Percentiles rank a stretch among this genome's conserved stretches.
Conservation (phyloP, 2,329 filamentous ascomycete species). For the Tympanopsis confertula region DNA sequence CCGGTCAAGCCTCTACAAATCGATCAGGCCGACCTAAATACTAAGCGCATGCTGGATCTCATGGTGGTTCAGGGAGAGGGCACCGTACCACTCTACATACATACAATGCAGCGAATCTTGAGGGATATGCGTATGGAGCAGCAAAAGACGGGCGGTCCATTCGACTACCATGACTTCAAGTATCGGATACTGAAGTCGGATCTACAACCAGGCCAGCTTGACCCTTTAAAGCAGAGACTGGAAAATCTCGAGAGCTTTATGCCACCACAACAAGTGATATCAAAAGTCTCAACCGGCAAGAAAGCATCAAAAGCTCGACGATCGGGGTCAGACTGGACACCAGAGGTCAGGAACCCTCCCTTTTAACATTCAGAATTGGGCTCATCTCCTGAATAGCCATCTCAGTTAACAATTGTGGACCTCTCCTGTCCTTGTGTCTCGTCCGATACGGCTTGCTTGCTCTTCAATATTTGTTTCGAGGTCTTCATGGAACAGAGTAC, state of each 20-base stretch:
- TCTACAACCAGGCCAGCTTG: constrained; percentile 22
- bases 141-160: constrained; percentile 14
- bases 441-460: constrained; percentile 34
- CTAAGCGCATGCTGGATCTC: constrained; percentile 34
- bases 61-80: constrained; percentile 32
- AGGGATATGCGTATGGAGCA: constrained; percentile 32
- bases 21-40: constrained; percentile 29
- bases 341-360: no score
- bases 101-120: constrained; percentile 26
- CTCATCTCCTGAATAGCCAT: no score
- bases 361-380: constrained; percentile 21
- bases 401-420: constrained; percentile 45
- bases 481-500: constrained; percentile 30
- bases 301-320: constrained; percentile 5
- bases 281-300: no score
- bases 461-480: constrained; percentile 43
- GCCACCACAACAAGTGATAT: no score
- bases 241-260: constrained; percentile 38
- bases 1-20: constrained; percentile 30
- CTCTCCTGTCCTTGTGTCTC: constrained; percentile 42
- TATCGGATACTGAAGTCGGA: constrained; percentile 13
- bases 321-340: no score
- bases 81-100: constrained; percentile 35
- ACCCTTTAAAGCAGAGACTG: constrained; percentile 31
- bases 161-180: constrained; percentile 31